A percentile compares a stretch with the other conserved stretches of the same genome.
Evolutionary conservation across 2,329 filamentous ascomycete genomes (phyloP).

Genomic region (Apiospora kogelbergensis): DNA sequence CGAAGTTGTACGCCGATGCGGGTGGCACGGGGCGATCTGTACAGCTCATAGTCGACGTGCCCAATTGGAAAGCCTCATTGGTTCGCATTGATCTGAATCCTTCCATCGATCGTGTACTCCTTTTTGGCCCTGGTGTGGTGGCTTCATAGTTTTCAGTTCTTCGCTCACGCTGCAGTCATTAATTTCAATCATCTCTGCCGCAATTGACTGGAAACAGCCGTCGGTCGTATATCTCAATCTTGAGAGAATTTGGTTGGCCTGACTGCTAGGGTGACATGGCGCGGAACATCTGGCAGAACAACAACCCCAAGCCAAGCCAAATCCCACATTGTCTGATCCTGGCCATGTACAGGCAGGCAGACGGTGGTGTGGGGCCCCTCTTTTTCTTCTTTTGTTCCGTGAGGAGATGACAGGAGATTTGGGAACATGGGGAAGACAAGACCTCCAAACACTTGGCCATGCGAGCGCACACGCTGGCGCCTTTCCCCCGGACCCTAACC

Average conservation of each 20-base stretch:
- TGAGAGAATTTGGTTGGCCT: background rate
- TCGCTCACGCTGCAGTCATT: background rate
- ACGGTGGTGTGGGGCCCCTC: background rate
- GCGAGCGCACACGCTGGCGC: background rate
- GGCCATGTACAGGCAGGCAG: background rate
- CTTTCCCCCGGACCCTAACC: background rate
- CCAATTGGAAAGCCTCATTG: background rate
- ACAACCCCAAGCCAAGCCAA: background rate
- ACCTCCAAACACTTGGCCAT: slow-evolving; percentile 1
- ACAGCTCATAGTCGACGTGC: background rate
- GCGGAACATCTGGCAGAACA: background rate
- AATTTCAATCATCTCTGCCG: background rate
- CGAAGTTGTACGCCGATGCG: background rate
- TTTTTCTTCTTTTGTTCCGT: background rate
- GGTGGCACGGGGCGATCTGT: background rate
- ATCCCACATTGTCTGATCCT: slow-evolving; percentile 1
- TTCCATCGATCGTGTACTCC: background rate
- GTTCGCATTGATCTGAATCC: background rate
- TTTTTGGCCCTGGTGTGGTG: too few relatives aligned
- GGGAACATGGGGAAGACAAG: background rate
- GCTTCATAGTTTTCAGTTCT: background rate
- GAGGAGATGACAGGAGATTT: background rate
- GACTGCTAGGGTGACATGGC: background rate
- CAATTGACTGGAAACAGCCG: background rate
- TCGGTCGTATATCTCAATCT: background rate